Percentiles rank a stretch among this genome's conserved stretches.
Evolutionary conservation across 1,284 basidiomycete species (phyloP).

Genomic region (Gomphus sp.): DNA sequence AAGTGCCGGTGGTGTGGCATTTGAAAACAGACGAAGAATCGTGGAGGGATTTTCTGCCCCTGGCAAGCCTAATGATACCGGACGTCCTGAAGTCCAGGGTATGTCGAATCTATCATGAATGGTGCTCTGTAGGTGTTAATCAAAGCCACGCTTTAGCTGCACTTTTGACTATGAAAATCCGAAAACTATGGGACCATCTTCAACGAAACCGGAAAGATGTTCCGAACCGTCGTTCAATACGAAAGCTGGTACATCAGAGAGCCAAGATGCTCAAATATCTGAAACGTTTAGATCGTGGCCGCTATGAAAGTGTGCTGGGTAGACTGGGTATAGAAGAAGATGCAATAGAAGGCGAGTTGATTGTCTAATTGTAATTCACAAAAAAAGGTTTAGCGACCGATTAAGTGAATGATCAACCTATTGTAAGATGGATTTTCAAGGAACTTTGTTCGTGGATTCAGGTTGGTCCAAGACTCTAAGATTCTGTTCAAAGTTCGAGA

Average conservation of each 20-base stretch:
- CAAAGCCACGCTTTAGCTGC: conserved; percentile 48
- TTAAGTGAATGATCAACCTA: background rate
- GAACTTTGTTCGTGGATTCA: background rate
- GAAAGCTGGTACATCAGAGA: conserved; percentile 71
- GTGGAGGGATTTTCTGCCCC: conserved; percentile 70
- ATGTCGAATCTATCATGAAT: conserved; percentile 20
- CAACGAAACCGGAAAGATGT: conserved; percentile 65
- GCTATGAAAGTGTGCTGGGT: conserved; percentile 68
- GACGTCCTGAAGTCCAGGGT: conserved; percentile 86
- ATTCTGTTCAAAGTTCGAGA: too few relatives aligned
- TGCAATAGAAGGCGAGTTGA: conserved; percentile 85
- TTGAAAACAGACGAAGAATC: conserved; percentile 78
- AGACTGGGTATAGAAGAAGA: conserved; percentile 71
- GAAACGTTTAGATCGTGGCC: conserved; percentile 51
- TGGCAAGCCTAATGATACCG: conserved; percentile 60
- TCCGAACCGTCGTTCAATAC: conserved; percentile 66
- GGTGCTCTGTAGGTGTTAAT: conserved; percentile 3
- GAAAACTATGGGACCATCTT: conserved; percentile 73
- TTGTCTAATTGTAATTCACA: conserved; percentile 29
- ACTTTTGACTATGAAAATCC: conserved; percentile 79
- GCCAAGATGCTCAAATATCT: conserved; percentile 82
- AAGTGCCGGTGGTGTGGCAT: conserved; percentile 74
- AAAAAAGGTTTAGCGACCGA: background rate
- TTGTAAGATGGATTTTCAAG: background rate
- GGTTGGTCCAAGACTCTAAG: too few relatives aligned